phyloP scores from a whole-genome alignment of 2,329 filamentous ascomycete species.

The Ascochyta clinopodiicola region DNA sequence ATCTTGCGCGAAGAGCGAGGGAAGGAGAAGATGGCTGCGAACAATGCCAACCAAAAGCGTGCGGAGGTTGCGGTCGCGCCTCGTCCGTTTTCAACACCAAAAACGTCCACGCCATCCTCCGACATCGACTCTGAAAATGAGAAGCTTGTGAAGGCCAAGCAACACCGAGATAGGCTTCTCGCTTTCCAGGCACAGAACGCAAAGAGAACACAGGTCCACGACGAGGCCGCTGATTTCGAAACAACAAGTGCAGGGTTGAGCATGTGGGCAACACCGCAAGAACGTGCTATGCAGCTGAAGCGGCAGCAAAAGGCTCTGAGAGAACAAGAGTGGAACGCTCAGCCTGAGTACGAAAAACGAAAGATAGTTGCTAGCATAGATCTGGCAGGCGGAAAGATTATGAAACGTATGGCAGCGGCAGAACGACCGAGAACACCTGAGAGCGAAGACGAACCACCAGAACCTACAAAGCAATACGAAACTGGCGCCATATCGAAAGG shows the following conservation, averaged over 20 bases:
- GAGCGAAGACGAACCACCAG: constrained; percentile 57
- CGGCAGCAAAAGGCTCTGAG: constrained; percentile 82
- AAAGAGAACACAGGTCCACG: constrained; percentile 79
- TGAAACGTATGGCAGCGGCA: constrained; percentile 70
- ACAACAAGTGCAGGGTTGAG: constrained; percentile 66
- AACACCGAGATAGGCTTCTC: constrained; percentile 81
- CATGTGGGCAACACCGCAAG: constrained; percentile 84
- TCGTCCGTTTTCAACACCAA: constrained; percentile 62
- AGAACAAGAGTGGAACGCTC: constrained; percentile 85
- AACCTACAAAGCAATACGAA: constrained; percentile 36
- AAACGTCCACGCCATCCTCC: constrained; percentile 44
- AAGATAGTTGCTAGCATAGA: constrained; percentile 86
- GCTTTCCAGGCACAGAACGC: constrained; percentile 87
- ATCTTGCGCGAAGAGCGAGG: constrained; percentile 86
- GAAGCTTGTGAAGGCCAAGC: constrained; percentile 72
- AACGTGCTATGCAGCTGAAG: constrained; percentile 82
- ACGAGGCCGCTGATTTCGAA: constrained; percentile 81
- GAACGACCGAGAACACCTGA: constrained; percentile 61
- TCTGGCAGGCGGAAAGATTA: constrained; percentile 76
- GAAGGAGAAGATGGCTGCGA: constrained; percentile 81
- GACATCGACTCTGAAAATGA: constrained; percentile 58
- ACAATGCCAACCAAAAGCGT: constrained; percentile 72
- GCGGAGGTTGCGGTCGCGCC: constrained; percentile 69
- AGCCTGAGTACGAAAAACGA: constrained; percentile 88
- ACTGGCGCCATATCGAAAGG: constrained; percentile 31